Evolutionary conservation across 805 yeast species (phyloP).

Genomic region (Barnettozyma populi): DNA sequence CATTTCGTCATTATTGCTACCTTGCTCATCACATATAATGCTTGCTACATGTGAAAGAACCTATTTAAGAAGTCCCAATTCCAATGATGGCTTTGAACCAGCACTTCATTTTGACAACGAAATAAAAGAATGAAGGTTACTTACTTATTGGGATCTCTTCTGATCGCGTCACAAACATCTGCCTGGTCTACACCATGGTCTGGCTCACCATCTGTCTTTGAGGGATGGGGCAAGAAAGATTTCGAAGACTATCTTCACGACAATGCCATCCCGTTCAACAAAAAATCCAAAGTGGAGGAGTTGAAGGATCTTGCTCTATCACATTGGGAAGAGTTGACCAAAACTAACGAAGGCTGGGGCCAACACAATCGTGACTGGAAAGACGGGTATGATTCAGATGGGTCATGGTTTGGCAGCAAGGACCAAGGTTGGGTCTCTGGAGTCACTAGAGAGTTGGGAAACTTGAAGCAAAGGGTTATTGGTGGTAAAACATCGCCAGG

Average conservation of each 20-base stretch:
- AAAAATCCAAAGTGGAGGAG: constrained; percentile 20
- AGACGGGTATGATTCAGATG: neutral
- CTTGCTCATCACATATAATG: neutral
- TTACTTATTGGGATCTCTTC: neutral
- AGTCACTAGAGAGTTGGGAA: neutral
- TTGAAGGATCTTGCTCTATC: constrained; percentile 25
- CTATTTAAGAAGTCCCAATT: neutral
- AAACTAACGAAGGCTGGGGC: constrained; percentile 3
- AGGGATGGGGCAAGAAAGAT: constrained; percentile 31
- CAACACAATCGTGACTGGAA: neutral
- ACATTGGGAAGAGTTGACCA: constrained; percentile 21
- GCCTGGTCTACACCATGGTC: constrained; percentile 7
- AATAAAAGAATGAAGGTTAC: neutral
- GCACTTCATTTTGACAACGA: neutral
- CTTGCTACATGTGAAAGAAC: neutral
- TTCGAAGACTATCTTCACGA: constrained; percentile 31
- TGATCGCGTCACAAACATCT: neutral
- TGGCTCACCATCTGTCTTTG: constrained; percentile 10
- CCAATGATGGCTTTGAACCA: neutral
- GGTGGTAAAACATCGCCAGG: neutral
- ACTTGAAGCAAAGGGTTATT: constrained; percentile 3
- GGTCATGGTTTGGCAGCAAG: constrained; percentile 1
- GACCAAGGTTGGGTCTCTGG: neutral
- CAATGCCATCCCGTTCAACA: constrained; percentile 20
- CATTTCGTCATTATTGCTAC: constrained; percentile 1